phyloP scores from a whole-genome alignment of 1,139 yeast species.

The Blastobotrys persicus region DNA sequence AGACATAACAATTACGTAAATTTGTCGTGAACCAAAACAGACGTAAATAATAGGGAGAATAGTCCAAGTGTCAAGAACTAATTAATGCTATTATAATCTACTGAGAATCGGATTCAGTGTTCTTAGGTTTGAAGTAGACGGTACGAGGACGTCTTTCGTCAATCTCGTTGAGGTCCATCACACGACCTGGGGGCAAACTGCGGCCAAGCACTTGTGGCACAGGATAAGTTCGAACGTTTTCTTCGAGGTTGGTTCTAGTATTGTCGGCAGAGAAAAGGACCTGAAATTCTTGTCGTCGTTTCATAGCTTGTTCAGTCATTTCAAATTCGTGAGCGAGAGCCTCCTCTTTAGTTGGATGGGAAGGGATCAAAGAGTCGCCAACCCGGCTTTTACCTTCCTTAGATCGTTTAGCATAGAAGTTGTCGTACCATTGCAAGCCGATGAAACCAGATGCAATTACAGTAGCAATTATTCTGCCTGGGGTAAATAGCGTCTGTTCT shows the following conservation, averaged over 20 bases:
- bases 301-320: constrained; percentile 18
- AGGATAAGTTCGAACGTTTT: constrained; percentile 24
- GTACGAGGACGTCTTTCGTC: constrained; percentile 29
- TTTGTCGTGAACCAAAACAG: no score
- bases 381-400: constrained; percentile 26
- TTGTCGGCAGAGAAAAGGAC: constrained; percentile 23
- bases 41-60: background rate
- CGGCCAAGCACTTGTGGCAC: constrained; percentile 26
- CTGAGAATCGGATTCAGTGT: background rate
- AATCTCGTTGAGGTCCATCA: constrained; percentile 25
- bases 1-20: no score
- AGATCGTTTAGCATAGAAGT: constrained; percentile 22
- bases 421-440: constrained; percentile 30
- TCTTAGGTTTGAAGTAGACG: constrained; percentile 19
- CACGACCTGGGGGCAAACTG: constrained; percentile 29
- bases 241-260: constrained; percentile 23
- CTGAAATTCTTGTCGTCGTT: constrained; percentile 23
- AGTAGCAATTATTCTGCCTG: constrained; percentile 21
- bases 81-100: constrained; percentile 4
- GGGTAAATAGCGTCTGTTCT: constrained; percentile 19
- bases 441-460: constrained; percentile 26
- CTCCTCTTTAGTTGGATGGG: constrained; percentile 20
- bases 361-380: constrained; percentile 31
- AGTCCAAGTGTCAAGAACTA: constrained; percentile 1
- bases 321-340: constrained; percentile 23